These are phyloP conservation scores for Corchorus capsularis DNA, from an alignment of 345 rosid species.

Conservation along the genomic window DNA sequence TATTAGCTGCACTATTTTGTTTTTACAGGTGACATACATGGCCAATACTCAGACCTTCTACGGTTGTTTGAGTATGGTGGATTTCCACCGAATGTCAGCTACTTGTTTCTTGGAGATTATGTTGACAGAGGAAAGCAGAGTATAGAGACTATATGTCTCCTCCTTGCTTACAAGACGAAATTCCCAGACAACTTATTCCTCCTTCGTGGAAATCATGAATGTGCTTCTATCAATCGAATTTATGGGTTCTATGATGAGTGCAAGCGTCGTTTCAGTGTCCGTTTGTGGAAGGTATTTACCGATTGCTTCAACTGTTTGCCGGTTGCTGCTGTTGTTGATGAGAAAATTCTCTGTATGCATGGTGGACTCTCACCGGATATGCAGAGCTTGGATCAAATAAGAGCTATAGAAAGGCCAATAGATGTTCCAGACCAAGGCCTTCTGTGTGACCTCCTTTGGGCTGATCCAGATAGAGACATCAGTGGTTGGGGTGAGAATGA, in stretches of 20 bases:
- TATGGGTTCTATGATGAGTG: constrained; percentile 58
- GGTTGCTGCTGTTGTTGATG: constrained; percentile 41
- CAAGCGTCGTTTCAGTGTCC: constrained; percentile 49
- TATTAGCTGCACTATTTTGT: background rate
- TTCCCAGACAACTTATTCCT: constrained; percentile 50
- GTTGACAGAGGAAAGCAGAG: constrained; percentile 55
- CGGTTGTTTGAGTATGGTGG: constrained; percentile 46
- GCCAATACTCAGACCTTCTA: constrained; percentile 47
- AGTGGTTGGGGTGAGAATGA: constrained; percentile 52
- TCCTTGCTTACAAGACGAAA: constrained; percentile 49
- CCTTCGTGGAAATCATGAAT: constrained; percentile 54
- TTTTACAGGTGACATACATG: constrained; percentile 43
- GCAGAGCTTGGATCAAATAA: constrained; percentile 43
- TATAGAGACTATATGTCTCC: constrained; percentile 50
- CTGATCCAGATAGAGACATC: constrained; percentile 47
- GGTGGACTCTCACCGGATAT: constrained; percentile 51
- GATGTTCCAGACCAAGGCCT: constrained; percentile 54
- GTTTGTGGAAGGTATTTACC: constrained; percentile 45
- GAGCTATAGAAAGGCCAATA: constrained; percentile 39
- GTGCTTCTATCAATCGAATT: constrained; percentile 53
- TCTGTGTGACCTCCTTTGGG: constrained; percentile 53
- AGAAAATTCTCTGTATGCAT: constrained; percentile 53
- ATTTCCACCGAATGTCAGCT: constrained; percentile 45
- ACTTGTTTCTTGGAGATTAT: constrained; percentile 53
- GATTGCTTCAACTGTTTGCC: constrained; percentile 58